A percentile compares a stretch with the other conserved stretches of the same genome.
These are phyloP conservation scores for Piper longum DNA, from an alignment of 164 flowering plant genomes.

Conservation along the genomic window DNA sequence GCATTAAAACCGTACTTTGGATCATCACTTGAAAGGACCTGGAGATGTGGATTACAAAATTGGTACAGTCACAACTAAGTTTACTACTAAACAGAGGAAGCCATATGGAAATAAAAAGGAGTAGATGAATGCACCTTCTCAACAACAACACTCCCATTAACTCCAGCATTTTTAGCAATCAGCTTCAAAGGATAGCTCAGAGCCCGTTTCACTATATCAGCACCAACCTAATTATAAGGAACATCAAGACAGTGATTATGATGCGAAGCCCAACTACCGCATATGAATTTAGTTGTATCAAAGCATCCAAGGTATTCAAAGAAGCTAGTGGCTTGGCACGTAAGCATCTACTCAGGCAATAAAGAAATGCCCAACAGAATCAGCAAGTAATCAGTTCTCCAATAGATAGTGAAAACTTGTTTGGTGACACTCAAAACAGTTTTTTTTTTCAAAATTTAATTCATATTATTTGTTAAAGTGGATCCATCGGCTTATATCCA, in stretches of 20 bases:
- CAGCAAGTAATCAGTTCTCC: no score
- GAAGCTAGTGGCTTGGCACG: no score
- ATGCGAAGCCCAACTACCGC: no score
- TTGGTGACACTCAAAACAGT: no score
- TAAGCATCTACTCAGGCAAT: no score
- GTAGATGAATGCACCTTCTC: slow-evolving; percentile 55
- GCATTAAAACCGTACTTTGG: slow-evolving; percentile 78
- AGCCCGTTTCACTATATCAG: slow-evolving; percentile 92
- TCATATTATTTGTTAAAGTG: no score
- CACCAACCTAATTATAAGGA: slow-evolving; percentile 53
- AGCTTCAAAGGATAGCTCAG: slow-evolving; percentile 82
- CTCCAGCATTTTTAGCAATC: slow-evolving; percentile 98
- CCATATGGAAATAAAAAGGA: background rate
- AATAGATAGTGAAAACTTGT: no score
- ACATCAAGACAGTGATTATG: background rate
- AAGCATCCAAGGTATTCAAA: no score
- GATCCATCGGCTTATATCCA: no score
- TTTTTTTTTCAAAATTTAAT: no score
- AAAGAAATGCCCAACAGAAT: no score
- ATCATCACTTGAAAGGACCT: slow-evolving; percentile 78
- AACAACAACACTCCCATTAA: slow-evolving; percentile 92
- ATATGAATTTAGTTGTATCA: no score
- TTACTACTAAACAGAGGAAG: background rate
- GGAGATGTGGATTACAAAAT: slow-evolving; percentile 4
- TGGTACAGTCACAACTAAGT: background rate